Conservation (phyloP, 2,329 filamentous ascomycete species). For the Sporothrix schenckii region DNA sequence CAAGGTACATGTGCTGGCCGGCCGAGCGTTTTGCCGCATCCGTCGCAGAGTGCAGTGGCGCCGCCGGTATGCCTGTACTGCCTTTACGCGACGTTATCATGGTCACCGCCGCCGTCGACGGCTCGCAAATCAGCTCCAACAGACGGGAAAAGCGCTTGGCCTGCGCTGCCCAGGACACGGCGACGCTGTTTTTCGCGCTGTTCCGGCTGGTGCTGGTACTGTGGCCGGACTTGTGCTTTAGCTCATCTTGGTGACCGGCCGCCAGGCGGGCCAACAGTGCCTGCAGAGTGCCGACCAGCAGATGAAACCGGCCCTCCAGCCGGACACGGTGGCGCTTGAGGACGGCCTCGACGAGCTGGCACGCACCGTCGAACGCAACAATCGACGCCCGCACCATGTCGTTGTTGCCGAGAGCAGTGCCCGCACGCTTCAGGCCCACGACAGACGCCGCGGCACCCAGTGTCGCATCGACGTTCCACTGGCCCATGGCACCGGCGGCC, state of each 20-base stretch:
- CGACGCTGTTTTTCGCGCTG: conserved; percentile 25
- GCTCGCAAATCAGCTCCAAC: conserved; percentile 52
- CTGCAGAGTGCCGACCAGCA: conserved; percentile 59
- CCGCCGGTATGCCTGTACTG: neutral
- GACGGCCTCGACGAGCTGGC: conserved; percentile 58
- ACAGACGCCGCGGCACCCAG: conserved; percentile 50
- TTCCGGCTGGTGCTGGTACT: conserved; percentile 37
- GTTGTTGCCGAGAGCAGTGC: neutral
- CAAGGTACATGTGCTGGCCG: conserved; percentile 63
- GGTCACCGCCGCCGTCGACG: conserved; percentile 59
- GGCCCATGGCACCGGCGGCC: conserved; percentile 55
- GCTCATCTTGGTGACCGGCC: conserved; percentile 42
- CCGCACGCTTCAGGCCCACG: conserved; percentile 34
- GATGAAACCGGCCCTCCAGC: conserved; percentile 64
- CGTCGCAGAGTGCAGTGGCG: conserved; percentile 59
- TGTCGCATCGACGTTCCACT: conserved; percentile 62
- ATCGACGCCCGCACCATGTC: conserved; percentile 37
- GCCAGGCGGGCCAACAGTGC: conserved; percentile 60
- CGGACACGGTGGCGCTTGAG: conserved; percentile 63
- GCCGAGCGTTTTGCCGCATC: conserved; percentile 64
- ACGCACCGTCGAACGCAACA: conserved; percentile 52
- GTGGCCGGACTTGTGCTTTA: conserved; percentile 28
- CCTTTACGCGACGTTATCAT: conserved; percentile 24
- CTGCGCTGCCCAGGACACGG: conserved; percentile 47
- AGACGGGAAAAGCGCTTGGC: conserved; percentile 50